Conservation (phyloP, 1,284 basidiomycete species). For the Anthracocystis setariae region DNA sequence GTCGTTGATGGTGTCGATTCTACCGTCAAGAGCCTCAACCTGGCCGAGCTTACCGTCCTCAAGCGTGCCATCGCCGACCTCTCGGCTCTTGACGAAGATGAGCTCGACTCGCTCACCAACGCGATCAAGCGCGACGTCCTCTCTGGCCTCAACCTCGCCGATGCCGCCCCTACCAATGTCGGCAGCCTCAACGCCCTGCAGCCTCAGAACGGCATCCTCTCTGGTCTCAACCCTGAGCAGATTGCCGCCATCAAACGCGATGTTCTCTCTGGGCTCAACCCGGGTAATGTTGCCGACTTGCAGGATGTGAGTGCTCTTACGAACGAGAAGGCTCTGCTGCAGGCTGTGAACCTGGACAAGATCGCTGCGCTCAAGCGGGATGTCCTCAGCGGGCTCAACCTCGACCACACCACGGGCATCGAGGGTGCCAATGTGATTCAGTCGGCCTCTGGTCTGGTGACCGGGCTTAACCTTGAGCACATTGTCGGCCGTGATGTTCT, state of each 20-base stretch:
- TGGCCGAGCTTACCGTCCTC: conserved; percentile 8
- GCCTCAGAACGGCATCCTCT: neutral
- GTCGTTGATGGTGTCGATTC: conserved; percentile 2
- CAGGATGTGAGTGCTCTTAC: neutral
- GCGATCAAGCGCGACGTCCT: conserved; percentile 16
- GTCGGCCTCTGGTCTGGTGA: neutral
- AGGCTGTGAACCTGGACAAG: neutral
- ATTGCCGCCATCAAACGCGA: neutral
- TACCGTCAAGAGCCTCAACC: conserved; percentile 2
- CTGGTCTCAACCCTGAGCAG: neutral
- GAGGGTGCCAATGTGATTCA: neutral
- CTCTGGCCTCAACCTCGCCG: conserved; percentile 2
- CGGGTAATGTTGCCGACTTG: neutral
- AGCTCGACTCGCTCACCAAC: conserved; percentile 4
- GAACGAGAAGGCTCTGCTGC: neutral
- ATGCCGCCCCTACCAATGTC: neutral
- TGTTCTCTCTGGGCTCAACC: conserved; percentile 2
- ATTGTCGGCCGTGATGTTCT: conserved; percentile 3
- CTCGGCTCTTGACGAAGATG: conserved; percentile 4
- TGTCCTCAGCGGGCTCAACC: conserved; percentile 1
- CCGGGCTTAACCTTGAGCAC: neutral
- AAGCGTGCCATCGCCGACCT: conserved; percentile 24
- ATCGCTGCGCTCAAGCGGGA: conserved; percentile 8
- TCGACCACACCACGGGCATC: neutral
- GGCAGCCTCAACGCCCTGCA: neutral